Evolutionary conservation across 2,329 filamentous ascomycete genomes (phyloP).

Genomic region (Diaporthe aspalathi): DNA sequence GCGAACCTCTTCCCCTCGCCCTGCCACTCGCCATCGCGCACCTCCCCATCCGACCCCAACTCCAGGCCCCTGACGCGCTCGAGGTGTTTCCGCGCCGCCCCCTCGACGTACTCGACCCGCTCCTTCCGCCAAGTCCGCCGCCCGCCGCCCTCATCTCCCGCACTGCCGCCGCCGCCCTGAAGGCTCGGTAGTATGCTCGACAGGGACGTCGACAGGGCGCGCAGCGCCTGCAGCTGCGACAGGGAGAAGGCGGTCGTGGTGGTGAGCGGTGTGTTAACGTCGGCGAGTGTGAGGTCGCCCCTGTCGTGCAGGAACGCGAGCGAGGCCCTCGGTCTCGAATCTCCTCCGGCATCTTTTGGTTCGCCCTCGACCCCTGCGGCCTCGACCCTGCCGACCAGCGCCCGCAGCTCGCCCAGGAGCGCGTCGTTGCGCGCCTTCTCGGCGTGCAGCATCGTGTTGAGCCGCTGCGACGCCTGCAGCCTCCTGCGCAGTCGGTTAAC

Average conservation of each 20-base stretch:
- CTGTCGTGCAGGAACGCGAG: constrained; percentile 70
- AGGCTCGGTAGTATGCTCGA: constrained; percentile 75
- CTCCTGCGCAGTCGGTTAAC: constrained; percentile 79
- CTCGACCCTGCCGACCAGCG: constrained; percentile 50
- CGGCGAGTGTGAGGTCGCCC: constrained; percentile 62
- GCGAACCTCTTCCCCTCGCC: constrained; percentile 62
- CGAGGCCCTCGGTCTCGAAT: constrained; percentile 43
- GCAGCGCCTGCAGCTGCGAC: constrained; percentile 84
- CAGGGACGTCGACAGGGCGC: constrained; percentile 71
- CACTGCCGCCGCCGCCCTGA: constrained; percentile 29
- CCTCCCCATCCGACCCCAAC: constrained; percentile 68
- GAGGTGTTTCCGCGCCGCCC: constrained; percentile 79
- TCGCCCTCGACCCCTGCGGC: constrained; percentile 40
- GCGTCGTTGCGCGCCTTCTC: constrained; percentile 80
- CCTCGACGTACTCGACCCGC: constrained; percentile 85
- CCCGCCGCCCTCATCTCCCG: constrained; percentile 45
- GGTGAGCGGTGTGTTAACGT: constrained; percentile 67
- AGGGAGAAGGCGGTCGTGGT: constrained; percentile 83
- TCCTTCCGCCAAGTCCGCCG: constrained; percentile 73
- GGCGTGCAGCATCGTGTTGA: constrained; percentile 75
- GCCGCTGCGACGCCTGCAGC: constrained; percentile 80
- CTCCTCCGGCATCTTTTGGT: constrained; percentile 5
- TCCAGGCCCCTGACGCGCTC: constrained; percentile 77
- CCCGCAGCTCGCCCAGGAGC: constrained; percentile 73
- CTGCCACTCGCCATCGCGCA: constrained; percentile 74